Base-by-base conservation (phyloP, 306 rosid genomes). In the Quercus aquifolioides region DNA sequence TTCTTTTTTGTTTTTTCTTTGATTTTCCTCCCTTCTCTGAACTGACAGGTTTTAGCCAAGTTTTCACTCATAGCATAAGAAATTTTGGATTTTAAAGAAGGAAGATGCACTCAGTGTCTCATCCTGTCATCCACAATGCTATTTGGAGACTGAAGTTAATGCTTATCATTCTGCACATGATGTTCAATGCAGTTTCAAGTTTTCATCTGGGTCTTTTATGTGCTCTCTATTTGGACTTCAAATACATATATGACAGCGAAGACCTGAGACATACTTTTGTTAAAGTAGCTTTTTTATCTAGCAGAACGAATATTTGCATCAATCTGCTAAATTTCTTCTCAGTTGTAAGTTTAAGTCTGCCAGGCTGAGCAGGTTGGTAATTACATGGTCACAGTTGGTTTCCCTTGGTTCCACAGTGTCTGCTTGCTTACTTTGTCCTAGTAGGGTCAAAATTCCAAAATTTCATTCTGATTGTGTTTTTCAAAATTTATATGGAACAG, bases 21-120 rank as follows among this genome's bases (percentile, higher is more conserved):
- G 33, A 12, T 76, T 17, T 55, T 60, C n/a, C 28, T 14, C 70
- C 9, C 13, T 57, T 67, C 3, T 33, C 71, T n/a, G 23, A 67
- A 67, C 5, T 58, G 46, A 60, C 82, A 84, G 84, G 84, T 55
- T 52, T 49, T 74, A 79, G 63, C 15, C 28, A 26, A 76, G 64
- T 46, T 41, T 69, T 55, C n/a, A 60, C 58, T 31, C 52, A 31
- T 35, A 49, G 78, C 73, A n/a, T 38, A 68, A 68, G 64, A 46
- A 65, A 68, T 65, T 73, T 69, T 63, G 58, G 76, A 46, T 31
- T 67, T 35, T 67, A 67, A 35, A 33, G 43, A 28, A 69, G 74
- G 41, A 21, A 67, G 71, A 49, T 78, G 23, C 67, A 31, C 23
- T 26, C 19, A 33, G 54, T 43, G 55, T 68, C 35, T 69, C 55